Percentiles rank a stretch among this genome's conserved stretches.
Evolutionary conservation across 805 yeast genomes (phyloP).

Genomic region (Lipomyces lipofer): DNA sequence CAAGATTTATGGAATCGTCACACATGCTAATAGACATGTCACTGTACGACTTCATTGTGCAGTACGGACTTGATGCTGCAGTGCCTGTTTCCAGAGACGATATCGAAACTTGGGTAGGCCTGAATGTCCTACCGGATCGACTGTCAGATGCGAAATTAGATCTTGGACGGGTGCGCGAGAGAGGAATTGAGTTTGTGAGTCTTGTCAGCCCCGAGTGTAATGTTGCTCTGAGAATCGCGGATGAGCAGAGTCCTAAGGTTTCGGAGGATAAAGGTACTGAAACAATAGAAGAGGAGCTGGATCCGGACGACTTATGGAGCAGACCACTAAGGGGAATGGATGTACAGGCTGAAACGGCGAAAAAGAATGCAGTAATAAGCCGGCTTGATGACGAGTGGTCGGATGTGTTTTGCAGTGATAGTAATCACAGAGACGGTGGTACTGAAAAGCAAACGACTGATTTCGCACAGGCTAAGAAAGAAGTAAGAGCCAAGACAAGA

Average conservation of each 20-base stretch:
- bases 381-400: conserved; percentile 28
- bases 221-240: background rate
- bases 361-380: background rate
- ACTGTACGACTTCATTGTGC: conserved; percentile 10
- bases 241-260: background rate
- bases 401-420: conserved; percentile 22
- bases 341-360: background rate
- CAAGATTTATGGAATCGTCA: background rate
- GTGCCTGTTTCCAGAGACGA: background rate
- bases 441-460: background rate
- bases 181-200: conserved; percentile 12
- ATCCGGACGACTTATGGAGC: background rate
- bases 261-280: background rate
- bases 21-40: conserved; percentile 1
- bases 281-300: background rate
- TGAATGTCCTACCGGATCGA: conserved; percentile 11
- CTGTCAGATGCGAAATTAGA: background rate
- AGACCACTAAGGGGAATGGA: background rate
- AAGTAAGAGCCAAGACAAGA: background rate
- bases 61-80: background rate
- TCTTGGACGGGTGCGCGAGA: background rate
- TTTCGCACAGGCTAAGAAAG: background rate
- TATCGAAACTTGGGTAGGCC: background rate
- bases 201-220: conserved; percentile 21
- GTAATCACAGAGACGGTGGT: background rate